Percentiles rank a stretch among this genome's conserved stretches.
Evolutionary conservation across 2,329 filamentous ascomycete species (phyloP).

Genomic region (Sporothrix humicola): DNA sequence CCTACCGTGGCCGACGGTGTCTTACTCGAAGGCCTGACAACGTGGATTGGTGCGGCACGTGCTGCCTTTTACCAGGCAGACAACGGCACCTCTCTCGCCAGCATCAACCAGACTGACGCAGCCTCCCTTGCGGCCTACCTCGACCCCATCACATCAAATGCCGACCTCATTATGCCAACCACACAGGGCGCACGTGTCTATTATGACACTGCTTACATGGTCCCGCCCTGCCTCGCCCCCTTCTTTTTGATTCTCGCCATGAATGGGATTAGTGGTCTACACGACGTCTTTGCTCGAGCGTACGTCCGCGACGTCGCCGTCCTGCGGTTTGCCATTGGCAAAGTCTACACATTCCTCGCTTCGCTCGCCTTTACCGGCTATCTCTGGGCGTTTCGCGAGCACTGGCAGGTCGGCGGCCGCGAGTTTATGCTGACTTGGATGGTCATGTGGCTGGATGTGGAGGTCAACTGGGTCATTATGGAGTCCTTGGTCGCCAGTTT

Average conservation of each 20-base stretch:
- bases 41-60: constrained; percentile 25
- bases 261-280: constrained; percentile 41
- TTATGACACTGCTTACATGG: constrained; percentile 51
- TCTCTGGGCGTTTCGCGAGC: constrained; percentile 53
- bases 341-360: constrained; percentile 46
- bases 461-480: constrained; percentile 29
- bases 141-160: constrained; percentile 44
- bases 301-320: constrained; percentile 38
- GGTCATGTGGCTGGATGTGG: constrained; percentile 46
- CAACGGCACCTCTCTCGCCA: constrained; percentile 27
- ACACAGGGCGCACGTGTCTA: constrained; percentile 46
- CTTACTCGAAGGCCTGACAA: constrained; percentile 42
- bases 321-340: constrained; percentile 42
- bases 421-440: constrained; percentile 43
- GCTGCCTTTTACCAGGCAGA: constrained; percentile 40
- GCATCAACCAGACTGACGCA: constrained; percentile 2
- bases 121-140: constrained; percentile 45
- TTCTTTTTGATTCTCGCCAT: constrained; percentile 44
- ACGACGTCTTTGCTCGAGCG: constrained; percentile 9
- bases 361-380: constrained; percentile 49
- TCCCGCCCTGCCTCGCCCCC: constrained; percentile 46
- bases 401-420: constrained; percentile 48
- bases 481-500: constrained; percentile 26
- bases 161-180: constrained; percentile 45
- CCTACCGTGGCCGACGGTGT: constrained; percentile 42